Conservation (phyloP, 2,329 filamentous ascomycete species). For the Nothomitra cinnamomea region DNA sequence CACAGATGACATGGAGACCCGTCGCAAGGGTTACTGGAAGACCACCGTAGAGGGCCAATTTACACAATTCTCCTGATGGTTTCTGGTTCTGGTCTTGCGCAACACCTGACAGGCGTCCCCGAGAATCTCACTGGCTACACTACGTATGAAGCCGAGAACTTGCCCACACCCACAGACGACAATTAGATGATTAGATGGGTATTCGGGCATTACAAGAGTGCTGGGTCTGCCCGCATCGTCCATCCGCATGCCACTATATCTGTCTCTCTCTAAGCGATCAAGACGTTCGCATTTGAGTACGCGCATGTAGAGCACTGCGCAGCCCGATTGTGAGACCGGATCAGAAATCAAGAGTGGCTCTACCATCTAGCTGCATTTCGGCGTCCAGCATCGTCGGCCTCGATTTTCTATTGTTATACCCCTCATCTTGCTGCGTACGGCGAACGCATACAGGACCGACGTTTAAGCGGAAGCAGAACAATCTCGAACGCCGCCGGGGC, state of each 20-base stretch:
- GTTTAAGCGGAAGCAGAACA: background rate
- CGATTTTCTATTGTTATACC: background rate
- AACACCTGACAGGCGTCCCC: background rate
- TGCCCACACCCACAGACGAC: no score
- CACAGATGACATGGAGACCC: background rate
- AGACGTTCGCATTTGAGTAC: no score
- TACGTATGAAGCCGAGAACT: no score
- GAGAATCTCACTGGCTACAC: background rate
- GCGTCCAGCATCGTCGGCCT: background rate
- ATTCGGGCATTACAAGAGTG: no score
- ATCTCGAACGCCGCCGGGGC: background rate
- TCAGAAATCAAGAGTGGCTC: no score
- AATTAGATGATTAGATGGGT: no score
- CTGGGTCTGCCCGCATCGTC: no score
- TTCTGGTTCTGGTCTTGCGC: background rate
- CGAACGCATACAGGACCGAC: background rate
- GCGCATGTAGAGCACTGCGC: no score
- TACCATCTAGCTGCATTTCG: no score
- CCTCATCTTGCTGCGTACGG: background rate
- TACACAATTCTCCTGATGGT: background rate
- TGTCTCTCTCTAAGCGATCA: no score
- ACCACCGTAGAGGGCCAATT: background rate
- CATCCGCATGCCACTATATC: no score
- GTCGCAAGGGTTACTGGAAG: constrained; percentile 3
- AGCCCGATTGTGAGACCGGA: no score